phyloP scores from a whole-genome alignment of 495 filamentous ascomycete genomes.

The Penicillium cataractarum region DNA sequence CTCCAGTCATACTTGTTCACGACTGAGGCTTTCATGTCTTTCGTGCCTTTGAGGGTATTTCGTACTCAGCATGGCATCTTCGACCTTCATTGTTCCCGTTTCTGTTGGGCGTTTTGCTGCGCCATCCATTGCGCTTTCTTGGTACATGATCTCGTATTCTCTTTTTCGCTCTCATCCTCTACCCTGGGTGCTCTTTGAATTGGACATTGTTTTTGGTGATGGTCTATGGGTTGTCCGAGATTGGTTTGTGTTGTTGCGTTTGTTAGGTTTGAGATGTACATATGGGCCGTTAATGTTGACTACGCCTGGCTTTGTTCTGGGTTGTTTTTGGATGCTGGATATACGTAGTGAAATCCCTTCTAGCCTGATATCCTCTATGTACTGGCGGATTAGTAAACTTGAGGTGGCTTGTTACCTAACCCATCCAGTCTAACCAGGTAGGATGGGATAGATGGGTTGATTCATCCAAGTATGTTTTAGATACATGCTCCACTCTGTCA shows the following conservation, averaged over 20 bases:
- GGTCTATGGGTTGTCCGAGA: background rate
- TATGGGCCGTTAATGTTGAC: constrained; percentile 2
- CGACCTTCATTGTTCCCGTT: background rate
- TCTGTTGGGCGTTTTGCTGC: constrained; percentile 1
- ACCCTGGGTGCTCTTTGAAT: background rate
- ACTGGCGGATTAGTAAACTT: too few species aligned
- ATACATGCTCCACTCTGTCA: background rate
- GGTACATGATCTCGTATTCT: background rate
- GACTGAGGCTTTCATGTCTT: background rate
- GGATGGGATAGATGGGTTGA: background rate
- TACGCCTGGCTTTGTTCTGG: background rate
- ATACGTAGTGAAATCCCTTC: too few species aligned
- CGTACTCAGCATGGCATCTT: background rate
- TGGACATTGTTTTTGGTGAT: background rate
- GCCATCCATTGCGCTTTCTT: background rate
- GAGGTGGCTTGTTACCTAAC: too few species aligned
- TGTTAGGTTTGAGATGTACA: constrained; percentile 3
- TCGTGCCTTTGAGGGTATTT: background rate
- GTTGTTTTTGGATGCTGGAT: background rate
- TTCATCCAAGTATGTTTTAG: too few species aligned
- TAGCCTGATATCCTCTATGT: too few species aligned
- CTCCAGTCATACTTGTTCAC: background rate
- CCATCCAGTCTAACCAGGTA: too few species aligned
- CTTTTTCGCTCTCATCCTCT: background rate
- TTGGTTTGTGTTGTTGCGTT: background rate